Conservation (phyloP, 495 filamentous ascomycete genomes). For the Durotheca rogersii region DNA sequence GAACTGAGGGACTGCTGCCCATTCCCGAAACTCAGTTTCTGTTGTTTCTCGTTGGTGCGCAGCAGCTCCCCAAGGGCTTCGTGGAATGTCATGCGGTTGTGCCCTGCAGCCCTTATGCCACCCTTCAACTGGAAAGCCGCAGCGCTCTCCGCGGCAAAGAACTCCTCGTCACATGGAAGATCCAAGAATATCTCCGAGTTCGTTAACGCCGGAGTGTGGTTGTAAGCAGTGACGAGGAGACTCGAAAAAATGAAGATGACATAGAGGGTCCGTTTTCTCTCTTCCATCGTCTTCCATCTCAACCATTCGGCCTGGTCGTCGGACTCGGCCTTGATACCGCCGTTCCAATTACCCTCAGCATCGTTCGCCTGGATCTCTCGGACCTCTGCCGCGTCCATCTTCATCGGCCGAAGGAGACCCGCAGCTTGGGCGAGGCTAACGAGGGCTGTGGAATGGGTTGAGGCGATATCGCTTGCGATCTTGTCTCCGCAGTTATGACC, state of each 20-base stretch:
- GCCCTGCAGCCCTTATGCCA: constrained; percentile 63
- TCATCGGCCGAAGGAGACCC: constrained; percentile 62
- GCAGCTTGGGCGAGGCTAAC: constrained; percentile 89
- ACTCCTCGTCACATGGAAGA: constrained; percentile 89
- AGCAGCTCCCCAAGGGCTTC: constrained; percentile 77
- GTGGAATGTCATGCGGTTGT: constrained; percentile 69
- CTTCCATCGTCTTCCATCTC: constrained; percentile 83
- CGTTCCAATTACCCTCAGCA: constrained; percentile 51
- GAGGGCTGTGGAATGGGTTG: constrained; percentile 84
- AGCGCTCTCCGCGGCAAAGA: constrained; percentile 83
- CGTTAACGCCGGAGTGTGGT: constrained; percentile 83
- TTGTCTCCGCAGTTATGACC: constrained; percentile 95
- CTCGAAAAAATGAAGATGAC: constrained; percentile 89
- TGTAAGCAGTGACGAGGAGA: constrained; percentile 88
- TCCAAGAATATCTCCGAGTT: constrained; percentile 93
- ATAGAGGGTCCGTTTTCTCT: constrained; percentile 91
- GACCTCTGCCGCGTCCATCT: constrained; percentile 41
- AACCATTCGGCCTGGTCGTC: constrained; percentile 85
- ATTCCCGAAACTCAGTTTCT: constrained; percentile 48
- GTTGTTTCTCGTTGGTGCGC: constrained; percentile 73
- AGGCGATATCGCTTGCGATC: constrained; percentile 83
- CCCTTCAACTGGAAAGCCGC: constrained; percentile 75
- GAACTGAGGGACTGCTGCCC: constrained; percentile 51
- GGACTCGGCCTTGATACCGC: constrained; percentile 46
- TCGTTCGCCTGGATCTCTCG: constrained; percentile 46